Percentiles rank a stretch among this genome's conserved stretches.
phyloP scores from a whole-genome alignment of 495 filamentous ascomycete species.

The Aspergillus wentii region DNA sequence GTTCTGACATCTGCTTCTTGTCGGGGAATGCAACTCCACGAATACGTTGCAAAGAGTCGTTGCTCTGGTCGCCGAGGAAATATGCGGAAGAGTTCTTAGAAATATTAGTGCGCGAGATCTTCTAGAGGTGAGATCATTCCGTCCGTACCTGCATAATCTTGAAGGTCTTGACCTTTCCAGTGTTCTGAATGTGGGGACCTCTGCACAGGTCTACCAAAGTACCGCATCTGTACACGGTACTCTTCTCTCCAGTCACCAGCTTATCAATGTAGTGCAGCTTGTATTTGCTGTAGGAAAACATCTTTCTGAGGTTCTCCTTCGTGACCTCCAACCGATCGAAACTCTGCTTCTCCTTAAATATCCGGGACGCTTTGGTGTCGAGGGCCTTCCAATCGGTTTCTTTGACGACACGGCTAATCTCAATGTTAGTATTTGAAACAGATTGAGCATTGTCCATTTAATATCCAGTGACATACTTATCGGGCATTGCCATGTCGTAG shows the following conservation, averaged over 20 bases:
- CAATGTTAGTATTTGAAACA: slow-evolving; percentile 10
- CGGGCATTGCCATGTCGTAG: slow-evolving; percentile 91
- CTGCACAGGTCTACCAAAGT: slow-evolving; percentile 76
- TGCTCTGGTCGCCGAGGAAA: slow-evolving; percentile 87
- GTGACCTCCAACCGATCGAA: slow-evolving; percentile 87
- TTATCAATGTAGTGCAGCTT: slow-evolving; percentile 95
- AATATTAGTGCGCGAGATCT: slow-evolving; percentile 5
- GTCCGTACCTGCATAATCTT: slow-evolving; percentile 71
- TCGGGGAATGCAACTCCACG: slow-evolving; percentile 97
- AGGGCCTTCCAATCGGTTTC: slow-evolving; percentile 74
- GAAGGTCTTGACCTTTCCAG: slow-evolving; percentile 86
- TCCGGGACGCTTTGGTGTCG: slow-evolving; percentile 65
- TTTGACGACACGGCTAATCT: slow-evolving; percentile 56
- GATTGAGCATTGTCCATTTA: background rate
- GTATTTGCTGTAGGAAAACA: slow-evolving; percentile 95
- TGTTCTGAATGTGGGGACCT: slow-evolving; percentile 86
- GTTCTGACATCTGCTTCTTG: slow-evolving; percentile 86
- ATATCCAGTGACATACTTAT: slow-evolving; percentile 40
- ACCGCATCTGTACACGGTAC: slow-evolving; percentile 88
- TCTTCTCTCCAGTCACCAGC: slow-evolving; percentile 84
- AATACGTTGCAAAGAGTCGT: slow-evolving; percentile 92
- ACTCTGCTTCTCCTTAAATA: slow-evolving; percentile 93
- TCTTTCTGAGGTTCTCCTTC: slow-evolving; percentile 86
- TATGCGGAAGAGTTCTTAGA: slow-evolving; percentile 86
- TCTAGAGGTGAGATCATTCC: background rate